Percentiles rank a stretch among this genome's conserved stretches.
Evolutionary conservation across 345 rosid species (phyloP).

Genomic region (Fremontodendron californicum): DNA sequence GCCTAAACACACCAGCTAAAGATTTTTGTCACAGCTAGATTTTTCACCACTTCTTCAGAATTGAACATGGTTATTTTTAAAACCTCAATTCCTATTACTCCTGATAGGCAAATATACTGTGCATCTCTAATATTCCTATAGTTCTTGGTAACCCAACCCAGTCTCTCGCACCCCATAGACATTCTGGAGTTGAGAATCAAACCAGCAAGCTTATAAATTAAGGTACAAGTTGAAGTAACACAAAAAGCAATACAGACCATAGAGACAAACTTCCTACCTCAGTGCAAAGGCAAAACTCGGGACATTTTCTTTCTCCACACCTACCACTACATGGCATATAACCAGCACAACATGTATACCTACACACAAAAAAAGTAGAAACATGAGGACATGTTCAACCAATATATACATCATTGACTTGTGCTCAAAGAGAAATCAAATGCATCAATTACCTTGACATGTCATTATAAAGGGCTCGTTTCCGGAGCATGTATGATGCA

Average conservation of each 20-base stretch:
- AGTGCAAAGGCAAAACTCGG: conserved; percentile 68
- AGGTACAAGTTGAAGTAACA: not conserved
- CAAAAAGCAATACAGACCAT: not conserved
- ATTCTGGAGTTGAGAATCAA: no score
- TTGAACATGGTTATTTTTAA: not conserved
- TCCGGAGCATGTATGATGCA: conserved; percentile 89
- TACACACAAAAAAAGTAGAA: conserved; percentile 24
- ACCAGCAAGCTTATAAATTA: conserved; percentile 4
- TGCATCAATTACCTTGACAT: conserved; percentile 69
- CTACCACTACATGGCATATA: conserved; percentile 93
- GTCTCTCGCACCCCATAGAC: not conserved
- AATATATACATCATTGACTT: not conserved
- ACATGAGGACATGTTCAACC: conserved; percentile 4
- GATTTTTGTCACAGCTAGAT: not conserved
- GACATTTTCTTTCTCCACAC: conserved; percentile 73
- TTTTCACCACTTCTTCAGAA: not conserved
- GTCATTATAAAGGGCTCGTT: conserved; percentile 90
- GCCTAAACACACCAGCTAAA: not conserved
- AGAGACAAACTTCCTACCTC: conserved; percentile 44
- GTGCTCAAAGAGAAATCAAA: not conserved
- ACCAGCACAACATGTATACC: conserved; percentile 98
- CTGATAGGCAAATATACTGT: not conserved
- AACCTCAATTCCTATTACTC: not conserved
- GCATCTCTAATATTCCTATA: not conserved
- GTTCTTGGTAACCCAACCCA: not conserved